A percentile compares a stretch with the other conserved stretches of the same genome.
phyloP scores from a whole-genome alignment of 345 rosid species.

The Salix suchowensis region DNA sequence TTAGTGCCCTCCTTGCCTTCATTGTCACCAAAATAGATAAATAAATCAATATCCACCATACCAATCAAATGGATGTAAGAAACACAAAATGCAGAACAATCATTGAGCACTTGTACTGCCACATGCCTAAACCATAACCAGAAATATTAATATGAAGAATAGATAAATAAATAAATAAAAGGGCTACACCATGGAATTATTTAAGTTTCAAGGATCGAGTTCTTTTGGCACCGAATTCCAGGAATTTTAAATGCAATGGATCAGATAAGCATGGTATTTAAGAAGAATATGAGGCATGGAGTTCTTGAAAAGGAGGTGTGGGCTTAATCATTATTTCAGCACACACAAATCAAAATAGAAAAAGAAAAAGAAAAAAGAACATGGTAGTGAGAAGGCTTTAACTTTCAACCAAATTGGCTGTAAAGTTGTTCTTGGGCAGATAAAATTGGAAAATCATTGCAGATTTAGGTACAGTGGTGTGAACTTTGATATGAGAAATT shows the following conservation, averaged over 20 bases:
- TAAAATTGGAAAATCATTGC: neutral
- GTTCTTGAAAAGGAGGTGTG: neutral
- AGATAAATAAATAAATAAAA: neutral
- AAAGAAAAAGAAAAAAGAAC: too few relatives aligned
- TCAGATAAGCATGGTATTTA: neutral
- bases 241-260: neutral
- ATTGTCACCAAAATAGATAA: conserved; percentile 1
- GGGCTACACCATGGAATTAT: neutral
- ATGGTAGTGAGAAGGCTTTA: neutral
- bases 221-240: neutral
- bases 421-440: neutral
- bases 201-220: neutral
- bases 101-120: neutral
- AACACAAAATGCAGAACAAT: neutral
- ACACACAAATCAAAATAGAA: neutral
- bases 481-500: neutral
- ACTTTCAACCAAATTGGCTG: neutral
- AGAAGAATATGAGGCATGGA: neutral
- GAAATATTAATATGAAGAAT: neutral
- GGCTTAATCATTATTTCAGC: conserved; percentile 6
- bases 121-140: neutral
- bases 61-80: neutral
- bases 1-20: conserved; percentile 35
- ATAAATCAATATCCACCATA: neutral
- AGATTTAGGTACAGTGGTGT: neutral